Conservation (phyloP, 352 stramenopile species). For the Elongisporangium prolatum region DNA sequence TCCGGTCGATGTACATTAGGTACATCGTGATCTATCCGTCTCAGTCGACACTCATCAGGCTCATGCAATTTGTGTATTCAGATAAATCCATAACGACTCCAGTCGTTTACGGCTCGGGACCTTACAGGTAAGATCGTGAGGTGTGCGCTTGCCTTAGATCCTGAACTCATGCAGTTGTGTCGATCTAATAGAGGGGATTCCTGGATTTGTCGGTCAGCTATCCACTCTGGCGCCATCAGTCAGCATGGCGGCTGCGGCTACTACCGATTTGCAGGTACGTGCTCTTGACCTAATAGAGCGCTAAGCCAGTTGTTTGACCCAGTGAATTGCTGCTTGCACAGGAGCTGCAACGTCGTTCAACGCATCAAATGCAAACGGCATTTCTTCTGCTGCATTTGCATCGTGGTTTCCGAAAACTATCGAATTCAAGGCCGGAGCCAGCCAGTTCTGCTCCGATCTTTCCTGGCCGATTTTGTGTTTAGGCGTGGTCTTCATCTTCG, state of each 20-base stretch:
- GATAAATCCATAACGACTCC: constrained; percentile 55
- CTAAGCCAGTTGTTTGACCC: not conserved
- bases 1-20: constrained; percentile 61
- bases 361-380: constrained; percentile 26
- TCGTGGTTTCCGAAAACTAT: constrained; percentile 64
- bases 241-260: constrained; percentile 68
- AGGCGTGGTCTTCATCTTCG: constrained; percentile 18
- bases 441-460: constrained; percentile 40
- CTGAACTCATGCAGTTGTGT: not conserved
- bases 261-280: constrained; percentile 45
- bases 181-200: constrained; percentile 48
- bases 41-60: not conserved
- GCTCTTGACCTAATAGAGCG: not conserved
- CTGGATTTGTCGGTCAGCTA: constrained; percentile 69
- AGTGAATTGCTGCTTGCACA: constrained; percentile 3
- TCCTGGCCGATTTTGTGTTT: constrained; percentile 41
- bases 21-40: constrained; percentile 6
- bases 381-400: constrained; percentile 22
- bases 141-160: not conserved
- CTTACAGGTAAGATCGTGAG: constrained; percentile 39
- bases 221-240: constrained; percentile 67
- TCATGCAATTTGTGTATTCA: constrained; percentile 7
- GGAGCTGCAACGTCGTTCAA: constrained; percentile 20
- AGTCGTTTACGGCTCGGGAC: constrained; percentile 57
- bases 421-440: constrained; percentile 35